A percentile compares a stretch with the other conserved stretches of the same genome.
Conservation (phyloP, 805 yeast species). For the Teunomyces atbi region DNA sequence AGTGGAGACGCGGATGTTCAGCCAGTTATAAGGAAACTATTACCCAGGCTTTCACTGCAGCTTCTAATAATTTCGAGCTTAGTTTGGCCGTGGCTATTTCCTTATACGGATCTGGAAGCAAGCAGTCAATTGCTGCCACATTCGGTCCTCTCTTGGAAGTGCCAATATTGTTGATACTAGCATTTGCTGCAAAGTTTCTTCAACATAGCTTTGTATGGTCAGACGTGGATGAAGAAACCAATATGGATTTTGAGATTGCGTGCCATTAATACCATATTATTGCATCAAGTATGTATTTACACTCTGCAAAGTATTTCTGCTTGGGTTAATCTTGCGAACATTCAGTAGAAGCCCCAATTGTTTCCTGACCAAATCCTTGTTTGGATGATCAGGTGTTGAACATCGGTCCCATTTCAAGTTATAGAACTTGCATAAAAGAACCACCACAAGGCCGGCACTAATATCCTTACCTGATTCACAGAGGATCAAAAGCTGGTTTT, state of each 20-base stretch:
- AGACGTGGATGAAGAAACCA: conserved; percentile 13
- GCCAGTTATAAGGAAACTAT: conserved; percentile 41
- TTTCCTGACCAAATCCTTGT: conserved; percentile 54
- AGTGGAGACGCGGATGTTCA: conserved; percentile 29
- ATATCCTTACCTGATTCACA: conserved; percentile 69
- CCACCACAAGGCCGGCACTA: conserved; percentile 58
- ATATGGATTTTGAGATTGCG: not conserved
- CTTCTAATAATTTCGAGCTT: conserved; percentile 58
- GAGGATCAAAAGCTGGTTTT: conserved; percentile 38
- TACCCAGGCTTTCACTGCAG: conserved; percentile 56
- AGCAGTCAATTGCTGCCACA: conserved; percentile 57
- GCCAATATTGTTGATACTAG: conserved; percentile 44
- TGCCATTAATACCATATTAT: not conserved
- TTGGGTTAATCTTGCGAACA: conserved; percentile 61
- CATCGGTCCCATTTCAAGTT: conserved; percentile 39
- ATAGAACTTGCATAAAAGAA: conserved; percentile 48
- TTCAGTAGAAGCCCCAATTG: conserved; percentile 53
- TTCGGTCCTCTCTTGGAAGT: conserved; percentile 62
- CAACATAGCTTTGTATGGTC: conserved; percentile 25
- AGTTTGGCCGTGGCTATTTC: conserved; percentile 55
- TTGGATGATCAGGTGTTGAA: conserved; percentile 9
- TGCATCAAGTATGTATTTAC: conserved; percentile 55
- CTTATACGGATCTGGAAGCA: conserved; percentile 49
- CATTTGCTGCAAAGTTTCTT: conserved; percentile 37
- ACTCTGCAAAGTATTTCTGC: conserved; percentile 73